phyloP scores from a whole-genome alignment of 2,329 filamentous ascomycete genomes.

The Chaetomium globosum region DNA sequence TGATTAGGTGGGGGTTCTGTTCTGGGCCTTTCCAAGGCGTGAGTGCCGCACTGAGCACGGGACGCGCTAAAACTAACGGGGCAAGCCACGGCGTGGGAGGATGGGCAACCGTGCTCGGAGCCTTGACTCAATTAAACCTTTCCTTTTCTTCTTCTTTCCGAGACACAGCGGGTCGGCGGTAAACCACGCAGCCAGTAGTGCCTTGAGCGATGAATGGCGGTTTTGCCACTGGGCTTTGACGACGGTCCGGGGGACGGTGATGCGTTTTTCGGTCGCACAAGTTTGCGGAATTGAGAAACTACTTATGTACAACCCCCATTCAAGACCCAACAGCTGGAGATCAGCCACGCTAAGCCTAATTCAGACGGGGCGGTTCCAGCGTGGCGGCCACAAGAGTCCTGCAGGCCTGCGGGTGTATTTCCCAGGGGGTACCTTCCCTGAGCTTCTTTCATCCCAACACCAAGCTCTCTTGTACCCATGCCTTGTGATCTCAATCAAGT shows the following conservation, averaged over 20 bases:
- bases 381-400: neutral
- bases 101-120: neutral
- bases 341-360: slow-evolving; percentile 13
- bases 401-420: neutral
- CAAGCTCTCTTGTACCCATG: neutral
- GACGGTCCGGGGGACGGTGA: neutral
- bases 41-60: neutral
- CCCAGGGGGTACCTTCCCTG: neutral
- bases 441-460: too few species aligned
- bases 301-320: neutral
- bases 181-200: neutral
- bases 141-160: neutral
- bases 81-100: slow-evolving; percentile 9
- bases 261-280: slow-evolving; percentile 10
- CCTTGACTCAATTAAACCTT: neutral
- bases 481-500: neutral
- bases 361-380: neutral
- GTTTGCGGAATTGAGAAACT: neutral
- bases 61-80: neutral
- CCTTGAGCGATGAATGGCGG: neutral
- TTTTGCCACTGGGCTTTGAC: slow-evolving; percentile 9
- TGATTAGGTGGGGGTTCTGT: slow-evolving; percentile 11
- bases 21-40: slow-evolving; percentile 1
- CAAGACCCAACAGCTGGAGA: slow-evolving; percentile 1
- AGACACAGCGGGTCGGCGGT: neutral